Evolutionary conservation across 805 yeast genomes (phyloP).

Genomic region (Metschnikowia bowlesiae): DNA sequence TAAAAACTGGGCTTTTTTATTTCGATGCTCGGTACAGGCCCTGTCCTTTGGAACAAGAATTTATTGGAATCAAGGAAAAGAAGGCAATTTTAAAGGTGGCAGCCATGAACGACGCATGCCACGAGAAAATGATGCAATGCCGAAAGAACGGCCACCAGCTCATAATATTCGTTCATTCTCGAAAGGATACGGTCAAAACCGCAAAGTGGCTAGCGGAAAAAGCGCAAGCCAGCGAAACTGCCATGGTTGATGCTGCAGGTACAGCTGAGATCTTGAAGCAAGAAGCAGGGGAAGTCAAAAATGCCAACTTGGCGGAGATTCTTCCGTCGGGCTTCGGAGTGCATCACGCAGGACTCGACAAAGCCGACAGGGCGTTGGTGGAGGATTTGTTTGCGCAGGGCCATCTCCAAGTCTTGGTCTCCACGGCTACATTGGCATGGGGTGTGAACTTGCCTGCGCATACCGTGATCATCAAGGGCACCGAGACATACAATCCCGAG

Average conservation of each 20-base stretch:
- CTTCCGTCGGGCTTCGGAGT: conserved; percentile 75
- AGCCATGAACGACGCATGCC: conserved; percentile 90
- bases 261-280: conserved; percentile 56
- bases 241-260: conserved; percentile 45
- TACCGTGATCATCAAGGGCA: conserved; percentile 82
- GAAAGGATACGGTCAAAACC: conserved; percentile 85
- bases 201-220: conserved; percentile 70
- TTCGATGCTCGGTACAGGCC: conserved; percentile 87
- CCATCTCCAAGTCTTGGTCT: conserved; percentile 69
- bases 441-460: conserved; percentile 83
- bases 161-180: conserved; percentile 87
- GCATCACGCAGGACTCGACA: conserved; percentile 86
- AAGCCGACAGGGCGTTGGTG: conserved; percentile 66
- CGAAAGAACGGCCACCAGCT: conserved; percentile 64
- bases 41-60: conserved; percentile 86
- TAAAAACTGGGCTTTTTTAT: conserved; percentile 58
- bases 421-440: conserved; percentile 85
- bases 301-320: conserved; percentile 52
- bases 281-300: conserved; percentile 56
- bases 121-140: conserved; percentile 63
- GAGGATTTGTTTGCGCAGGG: conserved; percentile 91
- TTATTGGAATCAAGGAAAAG: conserved; percentile 81
- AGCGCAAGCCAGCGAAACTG: conserved; percentile 42
- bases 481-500: conserved; percentile 90
- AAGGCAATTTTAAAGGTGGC: conserved; percentile 69